Conservation (phyloP, 805 yeast species). For the Wickerhamomyces subpelliculosus region DNA sequence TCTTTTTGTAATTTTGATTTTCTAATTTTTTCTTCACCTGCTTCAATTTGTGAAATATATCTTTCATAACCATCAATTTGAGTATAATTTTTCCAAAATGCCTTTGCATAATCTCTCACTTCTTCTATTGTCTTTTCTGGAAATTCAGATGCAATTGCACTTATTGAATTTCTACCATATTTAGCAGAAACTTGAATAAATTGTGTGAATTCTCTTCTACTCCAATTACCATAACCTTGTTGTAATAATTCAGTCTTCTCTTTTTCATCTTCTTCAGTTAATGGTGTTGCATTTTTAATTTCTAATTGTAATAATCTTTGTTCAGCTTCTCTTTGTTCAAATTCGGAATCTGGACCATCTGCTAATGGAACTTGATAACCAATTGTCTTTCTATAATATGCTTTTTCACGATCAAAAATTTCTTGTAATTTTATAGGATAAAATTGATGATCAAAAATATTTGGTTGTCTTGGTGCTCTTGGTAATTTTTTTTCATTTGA, state of each 20-base stretch:
- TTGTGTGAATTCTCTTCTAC: slow-evolving; percentile 79
- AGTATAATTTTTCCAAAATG: slow-evolving; percentile 73
- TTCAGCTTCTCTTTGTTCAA: slow-evolving; percentile 33
- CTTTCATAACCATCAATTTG: slow-evolving; percentile 88
- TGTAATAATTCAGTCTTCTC: slow-evolving; percentile 50
- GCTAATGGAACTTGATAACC: slow-evolving; percentile 58
- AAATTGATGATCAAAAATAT: slow-evolving; percentile 86
- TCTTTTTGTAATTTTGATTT: slow-evolving; percentile 67
- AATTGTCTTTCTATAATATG: slow-evolving; percentile 63
- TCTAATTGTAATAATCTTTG: slow-evolving; percentile 58
- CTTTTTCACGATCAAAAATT: slow-evolving; percentile 74
- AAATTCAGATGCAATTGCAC: slow-evolving; percentile 68
- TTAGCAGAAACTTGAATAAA: slow-evolving; percentile 70
- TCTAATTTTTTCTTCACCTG: slow-evolving; percentile 79
- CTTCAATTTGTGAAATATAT: slow-evolving; percentile 71
- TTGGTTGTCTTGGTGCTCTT: slow-evolving; percentile 77
- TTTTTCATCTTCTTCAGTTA: slow-evolving; percentile 75
- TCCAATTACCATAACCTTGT: slow-evolving; percentile 79
- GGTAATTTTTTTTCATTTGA: slow-evolving; percentile 47
- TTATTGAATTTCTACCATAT: slow-evolving; percentile 72
- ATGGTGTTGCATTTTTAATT: slow-evolving; percentile 68
- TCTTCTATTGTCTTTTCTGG: slow-evolving; percentile 73
- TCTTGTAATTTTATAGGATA: slow-evolving; percentile 71
- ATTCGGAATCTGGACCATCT: slow-evolving; percentile 40
- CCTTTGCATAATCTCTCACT: slow-evolving; percentile 66